Percentiles rank a stretch among this genome's conserved stretches.
Conservation (phyloP, 345 rosid genomes). For the Eucalyptus curtisii region DNA sequence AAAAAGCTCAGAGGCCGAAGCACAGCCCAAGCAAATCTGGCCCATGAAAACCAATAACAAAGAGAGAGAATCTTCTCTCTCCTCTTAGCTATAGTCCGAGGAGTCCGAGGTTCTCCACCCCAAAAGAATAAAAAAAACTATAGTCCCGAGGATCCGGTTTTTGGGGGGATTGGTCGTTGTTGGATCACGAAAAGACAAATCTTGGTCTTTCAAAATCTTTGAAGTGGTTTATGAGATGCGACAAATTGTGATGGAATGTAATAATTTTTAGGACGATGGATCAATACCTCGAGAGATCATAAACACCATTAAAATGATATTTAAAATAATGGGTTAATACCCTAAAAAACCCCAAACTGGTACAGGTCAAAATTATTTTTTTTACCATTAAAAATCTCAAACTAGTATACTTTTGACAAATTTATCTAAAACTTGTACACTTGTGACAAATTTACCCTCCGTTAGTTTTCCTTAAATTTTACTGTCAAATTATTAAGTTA, state of each 20-base stretch:
- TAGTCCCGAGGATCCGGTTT: background rate
- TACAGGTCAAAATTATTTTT: no score
- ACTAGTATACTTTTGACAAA: no score
- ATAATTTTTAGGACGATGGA: background rate
- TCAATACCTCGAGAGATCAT: fast-evolving
- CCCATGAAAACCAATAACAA: background rate
- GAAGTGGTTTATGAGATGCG: fast-evolving
- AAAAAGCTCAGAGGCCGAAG: background rate
- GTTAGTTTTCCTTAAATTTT: no score
- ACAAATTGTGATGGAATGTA: fast-evolving
- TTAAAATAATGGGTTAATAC: no score
- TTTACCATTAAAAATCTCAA: no score
- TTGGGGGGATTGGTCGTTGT: background rate
- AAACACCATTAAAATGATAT: no score
- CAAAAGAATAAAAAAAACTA: no score
- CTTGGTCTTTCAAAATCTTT: background rate
- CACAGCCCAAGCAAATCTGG: background rate
- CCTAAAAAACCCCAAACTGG: no score
- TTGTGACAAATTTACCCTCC: no score
- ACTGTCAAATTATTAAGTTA: no score
- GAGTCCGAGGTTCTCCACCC: background rate
- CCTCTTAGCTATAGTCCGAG: background rate
- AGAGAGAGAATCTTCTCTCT: background rate
- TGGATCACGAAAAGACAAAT: background rate
- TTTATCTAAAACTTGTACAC: no score